These are phyloP conservation scores for Ceraceosorus guamensis DNA, from an alignment of 1,284 basidiomycete genomes.

Conservation along the genomic window DNA sequence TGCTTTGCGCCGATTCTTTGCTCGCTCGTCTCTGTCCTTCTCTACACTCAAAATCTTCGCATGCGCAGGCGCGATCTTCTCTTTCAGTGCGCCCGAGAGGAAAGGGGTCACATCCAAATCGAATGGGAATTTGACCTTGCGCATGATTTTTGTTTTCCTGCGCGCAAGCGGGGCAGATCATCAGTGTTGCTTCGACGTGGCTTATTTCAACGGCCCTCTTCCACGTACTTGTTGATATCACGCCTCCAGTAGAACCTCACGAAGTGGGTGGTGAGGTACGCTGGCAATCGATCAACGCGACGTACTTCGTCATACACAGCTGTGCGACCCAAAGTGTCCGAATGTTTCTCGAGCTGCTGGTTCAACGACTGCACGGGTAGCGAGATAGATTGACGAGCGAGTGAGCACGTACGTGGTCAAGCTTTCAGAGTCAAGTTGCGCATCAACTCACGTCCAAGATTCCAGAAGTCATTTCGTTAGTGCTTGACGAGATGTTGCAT, in stretches of 20 bases:
- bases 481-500: conserved; percentile 78
- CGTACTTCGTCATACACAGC: conserved; percentile 78
- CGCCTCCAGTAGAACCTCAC: conserved; percentile 91
- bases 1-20: conserved; percentile 70
- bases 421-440: not conserved
- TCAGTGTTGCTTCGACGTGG: not conserved
- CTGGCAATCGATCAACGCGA: conserved; percentile 73
- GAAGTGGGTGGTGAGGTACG: conserved; percentile 78
- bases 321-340: conserved; percentile 68
- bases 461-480: conserved; percentile 83
- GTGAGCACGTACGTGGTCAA: conserved; percentile 2
- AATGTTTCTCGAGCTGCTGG: conserved; percentile 78
- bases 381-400: not conserved
- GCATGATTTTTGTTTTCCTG: conserved; percentile 55
- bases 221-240: conserved; percentile 64
- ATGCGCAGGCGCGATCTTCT: conserved; percentile 64
- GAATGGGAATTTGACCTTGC: conserved; percentile 85
- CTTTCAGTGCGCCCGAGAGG: conserved; percentile 68
- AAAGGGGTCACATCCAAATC: conserved; percentile 80
- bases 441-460: conserved; percentile 65
- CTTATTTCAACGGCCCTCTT: not conserved
- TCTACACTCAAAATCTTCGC: conserved; percentile 68
- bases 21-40: conserved; percentile 74
- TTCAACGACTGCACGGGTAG: conserved; percentile 61
- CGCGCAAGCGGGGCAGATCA: not conserved